Evolutionary conservation across 805 yeast species (phyloP), one percentile per base, ranked within the genome.

Genomic region (Wickerhamomyces mucosus): DNA sequence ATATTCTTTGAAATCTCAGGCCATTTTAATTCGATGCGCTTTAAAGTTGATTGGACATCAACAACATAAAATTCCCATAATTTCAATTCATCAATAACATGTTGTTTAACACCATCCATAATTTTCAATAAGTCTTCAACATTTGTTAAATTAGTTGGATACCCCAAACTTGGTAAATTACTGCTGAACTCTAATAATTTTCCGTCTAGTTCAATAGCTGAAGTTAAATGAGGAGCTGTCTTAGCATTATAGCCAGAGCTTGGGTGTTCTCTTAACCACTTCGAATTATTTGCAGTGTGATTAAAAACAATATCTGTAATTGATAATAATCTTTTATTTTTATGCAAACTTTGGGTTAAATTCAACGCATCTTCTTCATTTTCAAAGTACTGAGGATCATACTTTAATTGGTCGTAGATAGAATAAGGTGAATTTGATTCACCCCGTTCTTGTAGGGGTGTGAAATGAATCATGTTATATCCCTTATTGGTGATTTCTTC

Each of bases 401-500:
- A 88, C 17, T 49, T 55, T 38, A 85, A 66, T 56, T 92, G 97
- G 53, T 89, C 96, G 45, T 60, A 78, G 33, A 89, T 84, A 4
- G 96, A 83, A 51, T 88, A 89, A 0, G 98, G 98, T 6, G 96
- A 88, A 53, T 88, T 72, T 1, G 95, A 82, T 39, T 68, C 79
- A 21, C 98, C 98, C 34, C 97, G 67, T 40, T 76, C 60, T 56
- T 89, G 96, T 43, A 89, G 63, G 0, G 98, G 98, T 6, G 96
- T 88, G 54, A 89, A 89, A 61, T 89, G 98, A 27, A 92, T 64
- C 96, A 89, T 84, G 55, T 92, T 92, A 61, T 89, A 89, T 15
- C 92, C 88, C 55, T 92, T 92, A 7, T 58, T 51, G 12, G 77
- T 58, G 27, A 89, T 69, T 28, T 69, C 69, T 2, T 54, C 51